These are phyloP conservation scores for Phytopythium montanum DNA, from an alignment of 352 stramenopile genomes.

Conservation along the genomic window DNA sequence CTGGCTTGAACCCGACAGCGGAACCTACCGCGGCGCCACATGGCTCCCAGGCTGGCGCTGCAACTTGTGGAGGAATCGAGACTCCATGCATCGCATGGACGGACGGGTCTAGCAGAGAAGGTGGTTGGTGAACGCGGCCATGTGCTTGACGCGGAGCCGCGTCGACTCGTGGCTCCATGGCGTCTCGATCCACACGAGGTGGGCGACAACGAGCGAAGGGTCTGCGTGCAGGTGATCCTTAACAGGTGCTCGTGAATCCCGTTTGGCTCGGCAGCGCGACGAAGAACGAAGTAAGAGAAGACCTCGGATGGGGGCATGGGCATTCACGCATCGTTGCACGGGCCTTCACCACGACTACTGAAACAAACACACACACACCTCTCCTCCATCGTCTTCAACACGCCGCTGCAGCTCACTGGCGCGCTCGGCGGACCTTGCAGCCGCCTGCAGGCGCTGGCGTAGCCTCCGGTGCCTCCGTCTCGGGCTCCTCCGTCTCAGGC, in stretches of 20 bases:
- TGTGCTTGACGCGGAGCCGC: too few relatives aligned
- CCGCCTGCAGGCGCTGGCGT: neutral
- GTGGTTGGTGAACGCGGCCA: too few relatives aligned
- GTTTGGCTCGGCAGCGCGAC: too few relatives aligned
- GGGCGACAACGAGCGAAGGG: too few relatives aligned
- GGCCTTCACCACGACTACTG: neutral
- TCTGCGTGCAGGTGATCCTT: too few relatives aligned
- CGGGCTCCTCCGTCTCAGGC: neutral
- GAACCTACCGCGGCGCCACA: neutral
- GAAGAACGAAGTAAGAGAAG: too few relatives aligned
- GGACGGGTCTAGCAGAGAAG: too few relatives aligned
- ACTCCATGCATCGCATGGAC: too few relatives aligned
- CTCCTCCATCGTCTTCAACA: neutral
- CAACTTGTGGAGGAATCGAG: neutral
- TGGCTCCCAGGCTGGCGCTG: neutral
- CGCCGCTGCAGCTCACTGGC: constrained; percentile 2
- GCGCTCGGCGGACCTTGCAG: constrained; percentile 1
- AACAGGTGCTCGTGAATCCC: too few relatives aligned
- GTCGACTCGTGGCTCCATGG: too few relatives aligned
- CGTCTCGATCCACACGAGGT: too few relatives aligned
- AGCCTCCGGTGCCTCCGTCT: constrained; percentile 2
- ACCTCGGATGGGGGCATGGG: too few relatives aligned
- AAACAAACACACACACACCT: neutral
- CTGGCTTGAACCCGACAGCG: neutral
- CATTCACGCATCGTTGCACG: neutral